Percentiles rank a stretch among this genome's conserved stretches.
Conservation (phyloP, 768 basidiomycete species). For the Termitomyces sp. region DNA sequence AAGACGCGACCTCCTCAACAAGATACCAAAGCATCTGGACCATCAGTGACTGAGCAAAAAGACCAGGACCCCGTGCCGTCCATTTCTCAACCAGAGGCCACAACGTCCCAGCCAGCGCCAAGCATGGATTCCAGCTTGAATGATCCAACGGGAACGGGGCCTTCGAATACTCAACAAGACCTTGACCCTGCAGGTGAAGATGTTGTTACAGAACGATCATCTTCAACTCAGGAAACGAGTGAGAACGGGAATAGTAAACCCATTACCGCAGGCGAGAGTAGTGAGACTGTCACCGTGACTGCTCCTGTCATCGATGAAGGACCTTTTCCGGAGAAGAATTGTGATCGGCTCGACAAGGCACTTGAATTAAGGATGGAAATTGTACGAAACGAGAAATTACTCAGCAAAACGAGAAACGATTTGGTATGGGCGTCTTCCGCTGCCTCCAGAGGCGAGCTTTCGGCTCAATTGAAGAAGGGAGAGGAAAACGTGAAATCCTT, state of each 20-base stretch:
- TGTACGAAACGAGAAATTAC: background rate
- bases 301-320: background rate
- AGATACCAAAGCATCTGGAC: background rate
- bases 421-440: background rate
- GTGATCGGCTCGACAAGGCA: conserved; percentile 4
- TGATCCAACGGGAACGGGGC: background rate
- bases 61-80: background rate
- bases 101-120: background rate
- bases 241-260: background rate
- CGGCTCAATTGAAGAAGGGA: background rate
- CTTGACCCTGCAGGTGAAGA: background rate
- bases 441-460: background rate
- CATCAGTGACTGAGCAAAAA: background rate
- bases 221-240: background rate
- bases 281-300: no score
- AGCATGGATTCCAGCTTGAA: background rate
- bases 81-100: background rate
- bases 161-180: background rate
- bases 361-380: conserved; percentile 9
- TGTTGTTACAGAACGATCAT: background rate
- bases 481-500: background rate
- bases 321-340: conserved; percentile 1
- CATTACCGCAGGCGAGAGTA: background rate
- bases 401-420: background rate
- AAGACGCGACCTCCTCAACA: background rate